Evolutionary conservation across 73 alveolate species (phyloP), one percentile per base, ranked within the genome.

Genomic region (Paramecium caudatum): DNA sequence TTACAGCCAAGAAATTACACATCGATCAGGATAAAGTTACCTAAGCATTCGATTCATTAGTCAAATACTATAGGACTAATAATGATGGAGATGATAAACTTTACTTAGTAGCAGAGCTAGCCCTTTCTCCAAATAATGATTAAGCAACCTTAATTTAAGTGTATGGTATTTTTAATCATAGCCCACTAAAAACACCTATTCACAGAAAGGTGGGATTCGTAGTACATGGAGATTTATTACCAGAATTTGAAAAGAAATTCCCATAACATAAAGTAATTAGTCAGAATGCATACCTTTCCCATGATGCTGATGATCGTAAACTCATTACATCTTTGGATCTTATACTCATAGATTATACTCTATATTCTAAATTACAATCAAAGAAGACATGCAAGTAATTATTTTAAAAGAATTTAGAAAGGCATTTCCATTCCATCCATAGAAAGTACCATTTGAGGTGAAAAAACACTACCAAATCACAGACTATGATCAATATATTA

Each of bases 41-140:
- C 23, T 19, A 37, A 2, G 80, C 30, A 0, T 27, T 55, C 7
- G 80, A 55, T 5, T 55, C 80, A 55, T 12, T 55, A 19, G 30
- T 27, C n/a, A 55, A 55, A 27, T 55, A 55, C 80, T 55, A 23
- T 27, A 37, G 12, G 4, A 19, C 80, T 16, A 55, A 55, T 16
- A 55, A 55, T 55, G 80, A 55, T 55, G 80, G 80, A 1, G 80
- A 55, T 55, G 46, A 43, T 27, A 55, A 55, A 55, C 23, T 55
- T 55, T 55, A 55, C 30, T 55, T 55, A 55, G 21, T 55, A 10
- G 80, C 45, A 3, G 80, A 55, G 30, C 30, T 55, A 5, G 46
- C 23, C 23, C 9, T 27, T 10, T 27, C 30, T 27, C 80, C 80
- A 55, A 43, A 55, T 27, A 27, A 27, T 27, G 30, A 10, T 23